Base-by-base conservation (phyloP, 2,329 filamentous ascomycete species). In the Colletotrichum navitas region DNA sequence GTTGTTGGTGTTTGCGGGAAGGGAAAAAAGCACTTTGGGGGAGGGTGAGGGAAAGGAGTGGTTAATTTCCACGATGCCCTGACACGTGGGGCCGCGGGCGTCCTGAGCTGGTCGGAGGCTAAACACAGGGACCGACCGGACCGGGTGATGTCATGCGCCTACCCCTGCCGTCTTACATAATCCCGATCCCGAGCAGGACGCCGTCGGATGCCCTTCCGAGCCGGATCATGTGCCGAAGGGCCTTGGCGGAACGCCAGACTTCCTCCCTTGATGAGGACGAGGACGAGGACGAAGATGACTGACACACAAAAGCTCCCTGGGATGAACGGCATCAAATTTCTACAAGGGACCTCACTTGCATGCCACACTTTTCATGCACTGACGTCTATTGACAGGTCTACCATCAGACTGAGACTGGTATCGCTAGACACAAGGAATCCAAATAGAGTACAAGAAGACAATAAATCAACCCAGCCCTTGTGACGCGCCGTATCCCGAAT, bases 341-440 rank as follows among this genome's bases (percentile, higher is more conserved):
- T 8, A 11, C 29, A 18, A 5, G 10, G 16, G 3, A 24, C 51
- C n/a, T 6, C 29, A 2, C 43, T 39, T 18, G 1, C 45, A 29
- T 24, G 21, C 47, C 29, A 4, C 5, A 26, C 2, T 12, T 51
- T 54, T n/a, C 43, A 55, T 65, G 39, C 36, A n/a, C 66, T 62
- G 41, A 67, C 24, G 60, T 72, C 70, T 71, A 72, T 69, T 72
- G 70, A 71, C 66, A 71, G 54, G 56, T 71, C 69, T 59, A 59
- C 52, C 54, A 60, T 64, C 66, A 56, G 41, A 66, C 60, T 32
- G 51, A 62, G 60, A 60, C 65, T 71, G 66, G 70, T 72, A 72
- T 72, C 70, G 66, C 70, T 51, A 24, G 69, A 65, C 60, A 70
- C 69, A 49, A 45, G n/a, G 24, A 69, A 51, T 47, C 45, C 59